Conservation (phyloP, 1,284 basidiomycete genomes). For the Pseudomicrostroma phylloplanum region DNA sequence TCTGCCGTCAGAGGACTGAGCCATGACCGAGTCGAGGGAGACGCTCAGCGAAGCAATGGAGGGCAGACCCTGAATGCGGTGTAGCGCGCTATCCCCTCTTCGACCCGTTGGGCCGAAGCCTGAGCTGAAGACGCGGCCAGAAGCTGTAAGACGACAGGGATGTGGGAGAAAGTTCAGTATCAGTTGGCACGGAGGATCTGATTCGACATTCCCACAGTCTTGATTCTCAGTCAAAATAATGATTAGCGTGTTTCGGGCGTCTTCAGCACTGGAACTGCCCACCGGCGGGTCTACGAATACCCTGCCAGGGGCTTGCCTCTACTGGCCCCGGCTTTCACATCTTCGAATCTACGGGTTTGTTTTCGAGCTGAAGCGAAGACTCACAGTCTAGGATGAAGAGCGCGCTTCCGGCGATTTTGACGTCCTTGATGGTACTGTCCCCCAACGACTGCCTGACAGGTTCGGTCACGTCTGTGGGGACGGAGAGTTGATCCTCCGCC, state of each 20-base stretch:
- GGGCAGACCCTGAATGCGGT: background rate
- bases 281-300: background rate
- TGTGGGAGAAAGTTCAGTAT: background rate
- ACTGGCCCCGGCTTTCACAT: slow-evolving; percentile 4
- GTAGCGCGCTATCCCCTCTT: background rate
- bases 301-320: background rate
- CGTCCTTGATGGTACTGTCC: background rate
- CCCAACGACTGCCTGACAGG: background rate
- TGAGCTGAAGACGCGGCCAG: background rate
- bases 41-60: background rate
- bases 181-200: background rate
- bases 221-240: background rate
- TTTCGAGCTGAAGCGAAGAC: background rate
- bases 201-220: background rate
- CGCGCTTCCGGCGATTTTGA: slow-evolving; percentile 1
- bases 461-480: background rate
- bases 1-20: background rate
- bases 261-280: background rate
- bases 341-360: background rate
- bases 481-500: slow-evolving; percentile 5
- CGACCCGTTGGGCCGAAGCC: background rate
- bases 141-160: background rate
- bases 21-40: background rate
- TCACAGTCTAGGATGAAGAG: background rate
- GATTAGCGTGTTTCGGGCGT: slow-evolving; percentile 6